Conservation (phyloP, 1,284 basidiomycete genomes). For the Caloboletus firmus region DNA sequence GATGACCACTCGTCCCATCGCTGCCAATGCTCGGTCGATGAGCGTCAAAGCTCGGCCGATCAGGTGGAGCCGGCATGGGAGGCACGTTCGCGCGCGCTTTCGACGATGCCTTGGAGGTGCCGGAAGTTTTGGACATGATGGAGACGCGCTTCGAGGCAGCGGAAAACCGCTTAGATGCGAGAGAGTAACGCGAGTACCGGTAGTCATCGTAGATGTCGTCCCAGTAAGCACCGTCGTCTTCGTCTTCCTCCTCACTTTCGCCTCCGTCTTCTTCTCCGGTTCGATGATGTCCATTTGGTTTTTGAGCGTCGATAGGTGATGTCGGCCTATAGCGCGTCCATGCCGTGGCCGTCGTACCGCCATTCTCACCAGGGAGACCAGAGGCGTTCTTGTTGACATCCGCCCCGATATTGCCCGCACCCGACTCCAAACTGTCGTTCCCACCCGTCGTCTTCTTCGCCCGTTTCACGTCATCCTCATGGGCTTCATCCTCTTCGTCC, state of each 20-base stretch:
- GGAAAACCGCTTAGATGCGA: slow-evolving; percentile 42
- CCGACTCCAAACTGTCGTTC: slow-evolving; percentile 4
- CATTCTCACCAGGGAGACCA: slow-evolving; percentile 1
- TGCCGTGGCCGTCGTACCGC: slow-evolving; percentile 14
- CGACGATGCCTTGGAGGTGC: slow-evolving; percentile 29
- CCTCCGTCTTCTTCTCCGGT: slow-evolving; percentile 7
- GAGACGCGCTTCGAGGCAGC: slow-evolving; percentile 30
- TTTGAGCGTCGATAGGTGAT: slow-evolving; percentile 17
- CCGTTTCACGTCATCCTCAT: slow-evolving; percentile 17
- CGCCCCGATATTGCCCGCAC: neutral
- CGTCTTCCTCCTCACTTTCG: slow-evolving; percentile 15
- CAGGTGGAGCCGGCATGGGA: slow-evolving; percentile 28
- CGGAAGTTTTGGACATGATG: slow-evolving; percentile 25
- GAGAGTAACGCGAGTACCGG: slow-evolving; percentile 64
- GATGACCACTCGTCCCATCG: slow-evolving; percentile 13
- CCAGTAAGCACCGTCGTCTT: slow-evolving; percentile 51
- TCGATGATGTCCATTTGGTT: slow-evolving; percentile 1
- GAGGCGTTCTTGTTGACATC: slow-evolving; percentile 3
- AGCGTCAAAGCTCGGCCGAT: slow-evolving; percentile 18
- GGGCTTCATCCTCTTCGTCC: slow-evolving; percentile 27
- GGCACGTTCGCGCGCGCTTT: slow-evolving; percentile 24
- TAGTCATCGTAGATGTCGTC: slow-evolving; percentile 78
- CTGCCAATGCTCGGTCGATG: slow-evolving; percentile 24
- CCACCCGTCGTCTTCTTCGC: slow-evolving; percentile 33
- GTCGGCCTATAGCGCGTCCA: slow-evolving; percentile 34